These are phyloP conservation scores for Zygotorulaspora danielsina DNA, from an alignment of 805 yeast genomes.

Conservation along the genomic window DNA sequence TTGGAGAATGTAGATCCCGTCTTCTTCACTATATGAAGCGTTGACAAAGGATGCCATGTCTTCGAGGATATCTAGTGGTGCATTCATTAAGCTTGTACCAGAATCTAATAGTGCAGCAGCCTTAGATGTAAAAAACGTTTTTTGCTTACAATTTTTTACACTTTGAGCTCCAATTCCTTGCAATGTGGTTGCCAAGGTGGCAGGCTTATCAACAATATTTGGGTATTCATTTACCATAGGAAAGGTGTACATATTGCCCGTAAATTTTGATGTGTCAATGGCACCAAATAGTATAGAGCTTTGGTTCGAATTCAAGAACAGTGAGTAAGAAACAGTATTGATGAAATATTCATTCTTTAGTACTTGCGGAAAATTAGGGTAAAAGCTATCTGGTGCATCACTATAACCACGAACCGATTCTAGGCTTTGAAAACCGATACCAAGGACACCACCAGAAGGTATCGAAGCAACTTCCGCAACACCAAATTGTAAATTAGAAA, in stretches of 20 bases:
- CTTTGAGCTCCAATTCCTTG: conserved; percentile 36
- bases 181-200: conserved; percentile 48
- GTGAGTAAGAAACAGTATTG: conserved; percentile 50
- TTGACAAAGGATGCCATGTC: conserved; percentile 30
- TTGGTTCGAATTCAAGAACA: conserved; percentile 44
- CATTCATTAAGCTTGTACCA: conserved; percentile 50
- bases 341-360: conserved; percentile 51
- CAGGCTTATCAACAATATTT: conserved; percentile 23
- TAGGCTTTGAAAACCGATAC: conserved; percentile 59
- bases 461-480: conserved; percentile 58
- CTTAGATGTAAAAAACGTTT: conserved; percentile 23
- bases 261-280: conserved; percentile 50
- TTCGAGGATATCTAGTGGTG: conserved; percentile 39
- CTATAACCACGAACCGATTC: conserved; percentile 43
- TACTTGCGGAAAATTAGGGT: conserved; percentile 59
- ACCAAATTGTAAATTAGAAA: conserved; percentile 58
- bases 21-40: conserved; percentile 36
- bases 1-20: conserved; percentile 40
- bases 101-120: conserved; percentile 49
- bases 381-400: conserved; percentile 31
- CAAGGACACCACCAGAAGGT: conserved; percentile 54
- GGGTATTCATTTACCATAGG: conserved; percentile 46
- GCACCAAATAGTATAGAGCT: conserved; percentile 65
- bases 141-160: conserved; percentile 15
- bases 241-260: conserved; percentile 45